Evolutionary conservation across 2,329 filamentous ascomycete species (phyloP), one percentile per base, ranked within the genome.

Genomic region (Trichoderma sp.): DNA sequence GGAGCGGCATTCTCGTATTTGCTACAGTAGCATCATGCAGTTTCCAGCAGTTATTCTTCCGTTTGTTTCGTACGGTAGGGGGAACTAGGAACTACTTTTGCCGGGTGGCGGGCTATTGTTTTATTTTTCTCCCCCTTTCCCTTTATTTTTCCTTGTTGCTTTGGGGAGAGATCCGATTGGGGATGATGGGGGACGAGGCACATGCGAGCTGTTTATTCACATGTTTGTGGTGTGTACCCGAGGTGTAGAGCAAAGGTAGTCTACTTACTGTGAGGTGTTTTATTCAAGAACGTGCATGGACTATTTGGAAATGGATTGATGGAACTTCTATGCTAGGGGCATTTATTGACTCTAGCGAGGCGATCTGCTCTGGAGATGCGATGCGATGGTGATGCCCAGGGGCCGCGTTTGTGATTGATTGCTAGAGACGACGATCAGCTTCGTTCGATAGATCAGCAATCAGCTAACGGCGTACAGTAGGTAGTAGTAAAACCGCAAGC

Each of bases 151-250:
- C 21, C n/a, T 11, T n/a, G 36, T 66, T 14, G 28, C n/a, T 34
- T 66, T 8, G 36, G 67, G 43, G 43, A 36, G 67, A 28, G 39
- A 62, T 70, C 67, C 67, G 67, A 62, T 62, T 70, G 67, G 67
- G 57, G 56, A 39, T 7, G n/a, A 47, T 28, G 66, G 66, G 26
- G 28, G 28, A 60, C 9, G 65, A 68, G 34, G 65, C 47, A 53
- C 11, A 28, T 26, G 56, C 26, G 18, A 58, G 15, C 15, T 58
- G 56, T 58, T 58, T 26, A 15, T 58, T 58, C 34, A 58, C 43
- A 43, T 58, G 32, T 9, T 8, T 24, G 12, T 51, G 43, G 36
- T 51, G 21, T 28, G 21, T 51, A 8, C 43, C 36, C 36, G n/a
- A 26, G 15, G 34, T 66, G 32, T 28, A 36, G 14, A 30, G 53